Percentiles rank a stretch among this genome's conserved stretches.
Evolutionary conservation across 208 protist genomes (phyloP).

Genomic region (Phytomonas francai): DNA sequence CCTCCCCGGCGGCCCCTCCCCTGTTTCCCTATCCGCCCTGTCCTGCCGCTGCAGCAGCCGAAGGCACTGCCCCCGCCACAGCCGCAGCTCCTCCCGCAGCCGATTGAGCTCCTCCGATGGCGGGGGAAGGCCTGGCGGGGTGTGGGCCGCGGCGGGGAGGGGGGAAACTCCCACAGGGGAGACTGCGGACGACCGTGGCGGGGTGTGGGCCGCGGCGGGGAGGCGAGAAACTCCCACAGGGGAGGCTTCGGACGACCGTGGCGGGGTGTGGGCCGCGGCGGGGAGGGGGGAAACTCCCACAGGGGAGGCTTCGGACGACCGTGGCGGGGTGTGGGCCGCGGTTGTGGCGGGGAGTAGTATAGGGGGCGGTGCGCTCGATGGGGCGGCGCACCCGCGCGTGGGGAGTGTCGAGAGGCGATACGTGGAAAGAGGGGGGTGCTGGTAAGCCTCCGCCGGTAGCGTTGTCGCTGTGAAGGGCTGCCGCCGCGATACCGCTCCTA

Average conservation of each 20-base stretch:
- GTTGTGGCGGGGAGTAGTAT: too few species aligned
- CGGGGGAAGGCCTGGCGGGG: not conserved
- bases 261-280: conserved; percentile 3
- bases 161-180: not conserved
- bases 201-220: not conserved
- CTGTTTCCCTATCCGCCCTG: too few species aligned
- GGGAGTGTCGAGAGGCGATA: too few species aligned
- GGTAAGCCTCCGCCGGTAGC: too few species aligned
- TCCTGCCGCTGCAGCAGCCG: conserved; percentile 24
- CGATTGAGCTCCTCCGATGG: conserved; percentile 7
- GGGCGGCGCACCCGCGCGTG: too few species aligned
- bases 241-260: not conserved
- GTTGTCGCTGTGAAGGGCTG: too few species aligned
- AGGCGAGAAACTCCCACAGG: not conserved
- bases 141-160: not conserved
- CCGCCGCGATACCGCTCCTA: too few species aligned
- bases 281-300: too few species aligned
- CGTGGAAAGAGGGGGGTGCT: too few species aligned
- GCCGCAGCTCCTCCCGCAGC: conserved; percentile 33
- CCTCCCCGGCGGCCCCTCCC: conserved; percentile 5
- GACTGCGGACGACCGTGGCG: not conserved
- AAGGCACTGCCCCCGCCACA: conserved; percentile 38
- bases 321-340: conserved; percentile 1
- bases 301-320: too few species aligned
- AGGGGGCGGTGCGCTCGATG: too few species aligned